These are phyloP conservation scores for Botrytis elliptica DNA, from an alignment of 2,329 filamentous ascomycete genomes.

Conservation along the genomic window DNA sequence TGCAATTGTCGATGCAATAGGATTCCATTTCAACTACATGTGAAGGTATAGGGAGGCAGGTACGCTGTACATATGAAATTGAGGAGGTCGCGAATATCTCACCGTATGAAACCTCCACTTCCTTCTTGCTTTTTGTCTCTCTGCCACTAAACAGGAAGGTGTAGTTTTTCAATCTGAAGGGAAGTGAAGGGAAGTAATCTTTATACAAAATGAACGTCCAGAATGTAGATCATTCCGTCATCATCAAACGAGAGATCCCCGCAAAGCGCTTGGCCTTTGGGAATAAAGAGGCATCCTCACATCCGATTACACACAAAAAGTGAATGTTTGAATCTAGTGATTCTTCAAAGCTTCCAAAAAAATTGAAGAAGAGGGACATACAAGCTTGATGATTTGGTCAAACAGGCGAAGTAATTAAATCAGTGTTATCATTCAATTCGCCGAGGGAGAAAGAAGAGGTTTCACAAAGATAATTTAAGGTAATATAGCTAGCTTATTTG, in stretches of 20 bases:
- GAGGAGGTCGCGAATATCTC: background rate
- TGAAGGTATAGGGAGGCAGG: background rate
- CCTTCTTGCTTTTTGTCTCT: background rate
- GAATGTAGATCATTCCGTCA: background rate
- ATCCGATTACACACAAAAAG: background rate
- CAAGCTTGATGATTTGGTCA: background rate
- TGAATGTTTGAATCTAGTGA: background rate
- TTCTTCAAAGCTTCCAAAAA: background rate
- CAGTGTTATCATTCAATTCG: background rate
- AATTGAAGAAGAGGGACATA: background rate
- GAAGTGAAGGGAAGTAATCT: background rate
- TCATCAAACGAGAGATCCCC: background rate
- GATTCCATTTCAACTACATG: background rate
- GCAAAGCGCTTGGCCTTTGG: background rate
- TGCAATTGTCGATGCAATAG: background rate
- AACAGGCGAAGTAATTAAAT: background rate
- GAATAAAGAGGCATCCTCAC: background rate
- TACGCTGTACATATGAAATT: background rate
- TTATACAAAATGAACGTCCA: background rate
- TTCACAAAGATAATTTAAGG: background rate
- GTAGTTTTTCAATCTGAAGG: background rate
- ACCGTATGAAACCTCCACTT: background rate
- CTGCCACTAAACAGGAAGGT: rapidly evolving
- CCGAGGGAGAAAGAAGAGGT: background rate
- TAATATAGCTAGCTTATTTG: background rate